A percentile compares a stretch with the other conserved stretches of the same genome.
phyloP scores from a whole-genome alignment of 2,329 filamentous ascomycete genomes.

The Colletotrichum eremochloae region DNA sequence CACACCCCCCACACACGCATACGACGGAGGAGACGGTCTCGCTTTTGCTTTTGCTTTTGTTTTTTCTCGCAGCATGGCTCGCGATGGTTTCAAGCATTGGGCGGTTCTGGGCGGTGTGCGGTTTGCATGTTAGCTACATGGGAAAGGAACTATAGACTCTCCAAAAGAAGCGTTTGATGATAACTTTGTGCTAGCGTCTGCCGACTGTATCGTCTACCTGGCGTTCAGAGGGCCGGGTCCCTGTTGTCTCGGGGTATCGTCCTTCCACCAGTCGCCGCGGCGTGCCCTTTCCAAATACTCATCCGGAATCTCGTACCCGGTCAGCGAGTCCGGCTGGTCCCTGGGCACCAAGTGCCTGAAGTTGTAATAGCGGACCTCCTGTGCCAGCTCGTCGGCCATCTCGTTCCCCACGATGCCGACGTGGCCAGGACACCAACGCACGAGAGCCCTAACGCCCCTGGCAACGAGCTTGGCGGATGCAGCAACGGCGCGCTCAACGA shows the following conservation, averaged over 20 bases:
- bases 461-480: conserved; percentile 8
- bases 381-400: conserved; percentile 5
- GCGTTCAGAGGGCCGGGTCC: not conserved
- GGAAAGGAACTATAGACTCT: conserved; percentile 24
- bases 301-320: conserved; percentile 4
- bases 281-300: conserved; percentile 9
- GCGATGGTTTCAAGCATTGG: conserved; percentile 18
- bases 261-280: conserved; percentile 4
- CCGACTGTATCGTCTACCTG: not conserved
- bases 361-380: not conserved
- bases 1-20: not conserved
- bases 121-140: conserved; percentile 11
- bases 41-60: not conserved
- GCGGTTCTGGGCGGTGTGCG: conserved; percentile 19
- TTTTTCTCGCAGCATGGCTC: conserved; percentile 14
- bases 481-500: conserved; percentile 20
- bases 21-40: not conserved
- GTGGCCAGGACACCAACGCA: conserved; percentile 33
- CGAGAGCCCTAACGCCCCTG: not conserved
- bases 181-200: not conserved
- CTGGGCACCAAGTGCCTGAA: conserved; percentile 3
- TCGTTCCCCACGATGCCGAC: conserved; percentile 24
- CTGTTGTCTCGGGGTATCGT: not conserved
- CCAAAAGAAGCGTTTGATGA: conserved; percentile 16
- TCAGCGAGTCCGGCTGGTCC: conserved; percentile 9